Conservation (phyloP, 2,329 filamentous ascomycete genomes). For the Colletotrichum caudatum region DNA sequence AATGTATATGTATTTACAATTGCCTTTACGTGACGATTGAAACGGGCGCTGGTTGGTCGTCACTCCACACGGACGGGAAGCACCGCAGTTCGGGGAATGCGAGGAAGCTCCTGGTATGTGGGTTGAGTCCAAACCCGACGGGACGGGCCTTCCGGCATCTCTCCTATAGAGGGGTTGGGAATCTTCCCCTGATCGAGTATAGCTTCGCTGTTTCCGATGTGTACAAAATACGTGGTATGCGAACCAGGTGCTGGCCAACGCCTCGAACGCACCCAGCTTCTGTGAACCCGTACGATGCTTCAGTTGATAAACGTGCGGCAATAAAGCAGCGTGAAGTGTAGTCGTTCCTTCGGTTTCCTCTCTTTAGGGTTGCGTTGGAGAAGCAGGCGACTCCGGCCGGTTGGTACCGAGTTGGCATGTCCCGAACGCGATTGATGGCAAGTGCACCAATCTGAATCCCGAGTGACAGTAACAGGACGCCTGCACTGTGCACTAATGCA, state of each 20-base stretch:
- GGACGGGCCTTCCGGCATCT: neutral
- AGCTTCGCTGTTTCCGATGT: neutral
- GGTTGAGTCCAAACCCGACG: constrained; percentile 2
- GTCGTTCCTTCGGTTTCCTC: neutral
- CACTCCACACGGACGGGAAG: neutral
- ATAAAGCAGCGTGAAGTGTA: neutral
- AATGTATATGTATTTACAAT: neutral
- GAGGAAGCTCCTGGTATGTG: neutral
- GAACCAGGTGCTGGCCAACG: neutral
- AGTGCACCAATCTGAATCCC: constrained; percentile 11
- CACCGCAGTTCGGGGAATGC: neutral
- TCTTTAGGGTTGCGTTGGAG: constrained; percentile 10
- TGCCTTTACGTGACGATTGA: neutral
- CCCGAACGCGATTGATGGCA: constrained; percentile 21
- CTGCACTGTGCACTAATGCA: constrained; percentile 29
- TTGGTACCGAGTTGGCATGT: neutral
- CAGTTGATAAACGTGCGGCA: no score
- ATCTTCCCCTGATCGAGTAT: no score
- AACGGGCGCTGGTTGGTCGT: neutral
- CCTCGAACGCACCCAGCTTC: neutral
- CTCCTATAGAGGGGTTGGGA: no score
- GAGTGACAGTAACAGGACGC: neutral
- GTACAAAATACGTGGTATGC: neutral
- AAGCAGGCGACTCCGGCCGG: neutral
- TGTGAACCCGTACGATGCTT: neutral